phyloP scores from a whole-genome alignment of 2,329 filamentous ascomycete species.

The Tolypocladium tundrense region DNA sequence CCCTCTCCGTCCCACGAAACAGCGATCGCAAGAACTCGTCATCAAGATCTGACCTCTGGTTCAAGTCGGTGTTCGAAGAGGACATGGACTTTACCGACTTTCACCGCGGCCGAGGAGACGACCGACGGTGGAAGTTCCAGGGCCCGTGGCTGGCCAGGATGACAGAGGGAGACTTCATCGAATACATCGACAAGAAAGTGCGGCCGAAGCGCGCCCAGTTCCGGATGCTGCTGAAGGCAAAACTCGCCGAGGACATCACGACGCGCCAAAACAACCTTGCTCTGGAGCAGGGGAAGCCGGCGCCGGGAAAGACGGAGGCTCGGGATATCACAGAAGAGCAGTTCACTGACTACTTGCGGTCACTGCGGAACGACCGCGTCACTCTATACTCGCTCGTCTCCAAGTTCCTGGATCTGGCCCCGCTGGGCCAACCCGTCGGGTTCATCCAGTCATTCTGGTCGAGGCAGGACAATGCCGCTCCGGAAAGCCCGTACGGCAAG shows the following conservation, averaged over 20 bases:
- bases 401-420: conserved; percentile 52
- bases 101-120: conserved; percentile 22
- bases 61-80: conserved; percentile 50
- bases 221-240: conserved; percentile 38
- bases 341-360: conserved; percentile 40
- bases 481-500: conserved; percentile 35
- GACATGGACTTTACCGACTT: conserved; percentile 42
- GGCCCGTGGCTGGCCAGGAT: conserved; percentile 58
- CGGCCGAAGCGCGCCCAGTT: conserved; percentile 44
- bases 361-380: conserved; percentile 39
- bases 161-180: conserved; percentile 48
- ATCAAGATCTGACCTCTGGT: conserved; percentile 13
- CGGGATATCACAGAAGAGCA: conserved; percentile 38
- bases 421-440: conserved; percentile 27
- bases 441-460: conserved; percentile 14
- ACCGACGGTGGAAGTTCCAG: conserved; percentile 54
- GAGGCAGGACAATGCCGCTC: conserved; percentile 12
- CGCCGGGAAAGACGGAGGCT: conserved; percentile 16
- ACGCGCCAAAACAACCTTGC: conserved; percentile 24
- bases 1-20: conserved; percentile 46
- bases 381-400: conserved; percentile 44
- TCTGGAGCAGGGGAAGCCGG: conserved; percentile 24
- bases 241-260: conserved; percentile 36
- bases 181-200: conserved; percentile 44
- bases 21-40: conserved; percentile 9